Conservation (phyloP, 2,329 filamentous ascomycete genomes). For the Talaromyces sp. region DNA sequence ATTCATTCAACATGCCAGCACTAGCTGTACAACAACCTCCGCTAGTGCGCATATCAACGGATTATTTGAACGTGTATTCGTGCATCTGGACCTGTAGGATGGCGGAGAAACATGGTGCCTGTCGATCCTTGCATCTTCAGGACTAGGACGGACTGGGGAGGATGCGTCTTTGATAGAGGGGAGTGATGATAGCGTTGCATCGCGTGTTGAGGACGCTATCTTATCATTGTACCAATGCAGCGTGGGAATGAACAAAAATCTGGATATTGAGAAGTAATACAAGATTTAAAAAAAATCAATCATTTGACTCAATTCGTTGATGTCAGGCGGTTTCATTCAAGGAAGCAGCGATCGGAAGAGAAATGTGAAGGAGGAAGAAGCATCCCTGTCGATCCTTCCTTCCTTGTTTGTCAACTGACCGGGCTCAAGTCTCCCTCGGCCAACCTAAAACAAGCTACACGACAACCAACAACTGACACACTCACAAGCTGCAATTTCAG, state of each 20-base stretch:
- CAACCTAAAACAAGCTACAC: not conserved
- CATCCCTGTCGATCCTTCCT: conserved; percentile 1
- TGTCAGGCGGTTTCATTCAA: not conserved
- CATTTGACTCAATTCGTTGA: not conserved
- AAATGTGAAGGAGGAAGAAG: not conserved
- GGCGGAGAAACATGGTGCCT: conserved; percentile 13
- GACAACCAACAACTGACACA: not conserved
- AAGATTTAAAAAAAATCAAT: not conserved
- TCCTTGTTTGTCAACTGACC: not conserved
- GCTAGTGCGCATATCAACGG: not conserved
- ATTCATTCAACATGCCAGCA: not conserved
- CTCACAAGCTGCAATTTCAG: not conserved
- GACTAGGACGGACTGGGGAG: conserved; percentile 11
- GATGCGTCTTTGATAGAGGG: not conserved
- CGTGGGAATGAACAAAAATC: not conserved
- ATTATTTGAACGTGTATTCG: not conserved
- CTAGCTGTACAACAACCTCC: not conserved
- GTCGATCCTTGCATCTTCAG: conserved; percentile 18
- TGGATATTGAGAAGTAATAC: not conserved
- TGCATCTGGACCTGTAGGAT: not conserved
- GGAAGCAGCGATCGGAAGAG: not conserved
- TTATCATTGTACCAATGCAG: not conserved
- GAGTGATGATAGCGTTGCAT: conserved; percentile 15
- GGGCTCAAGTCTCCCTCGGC: not conserved
- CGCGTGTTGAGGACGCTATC: not conserved